Percentiles rank a stretch among this genome's conserved stretches.
Conservation (phyloP, 768 basidiomycete species). For the Suillus sp. region DNA sequence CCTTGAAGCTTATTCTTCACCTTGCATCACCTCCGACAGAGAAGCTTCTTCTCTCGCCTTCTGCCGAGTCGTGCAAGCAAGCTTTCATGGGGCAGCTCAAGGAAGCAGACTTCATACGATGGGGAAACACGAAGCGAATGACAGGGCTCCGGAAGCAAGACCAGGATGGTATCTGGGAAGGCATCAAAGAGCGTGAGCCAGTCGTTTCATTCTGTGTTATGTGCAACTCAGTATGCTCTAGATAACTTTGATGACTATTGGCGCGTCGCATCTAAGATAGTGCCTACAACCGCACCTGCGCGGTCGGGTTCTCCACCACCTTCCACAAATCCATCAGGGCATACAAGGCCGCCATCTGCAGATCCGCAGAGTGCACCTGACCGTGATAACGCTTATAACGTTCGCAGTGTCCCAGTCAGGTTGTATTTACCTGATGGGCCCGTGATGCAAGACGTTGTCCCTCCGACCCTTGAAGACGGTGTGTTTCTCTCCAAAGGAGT, state of each 20-base stretch:
- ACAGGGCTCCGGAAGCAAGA: conserved; percentile 88
- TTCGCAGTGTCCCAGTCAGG: conserved; percentile 86
- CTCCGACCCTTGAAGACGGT: conserved; percentile 82
- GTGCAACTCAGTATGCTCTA: conserved; percentile 32
- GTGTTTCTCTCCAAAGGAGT: conserved; percentile 28
- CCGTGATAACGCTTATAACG: conserved; percentile 83
- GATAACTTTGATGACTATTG: conserved; percentile 97
- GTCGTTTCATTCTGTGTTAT: conserved; percentile 8
- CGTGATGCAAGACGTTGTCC: conserved; percentile 86
- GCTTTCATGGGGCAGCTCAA: conserved; percentile 96
- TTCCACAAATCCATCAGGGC: conserved; percentile 56
- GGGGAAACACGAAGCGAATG: conserved; percentile 95
- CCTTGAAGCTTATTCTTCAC: conserved; percentile 82
- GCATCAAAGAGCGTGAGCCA: conserved; percentile 86
- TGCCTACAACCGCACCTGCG: conserved; percentile 72
- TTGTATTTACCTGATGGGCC: conserved; percentile 91
- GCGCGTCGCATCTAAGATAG: conserved; percentile 90
- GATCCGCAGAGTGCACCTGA: conserved; percentile 58
- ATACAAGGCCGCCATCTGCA: conserved; percentile 63
- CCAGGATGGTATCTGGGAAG: conserved; percentile 97
- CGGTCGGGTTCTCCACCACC: conserved; percentile 60
- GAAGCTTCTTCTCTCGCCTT: conserved; percentile 79
- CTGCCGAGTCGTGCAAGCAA: conserved; percentile 85
- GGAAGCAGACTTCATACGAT: conserved; percentile 95
- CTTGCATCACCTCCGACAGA: conserved; percentile 86